These are phyloP conservation scores for Hymenoscyphus salicellus DNA, from an alignment of 2,329 filamentous ascomycete species.

Conservation along the genomic window DNA sequence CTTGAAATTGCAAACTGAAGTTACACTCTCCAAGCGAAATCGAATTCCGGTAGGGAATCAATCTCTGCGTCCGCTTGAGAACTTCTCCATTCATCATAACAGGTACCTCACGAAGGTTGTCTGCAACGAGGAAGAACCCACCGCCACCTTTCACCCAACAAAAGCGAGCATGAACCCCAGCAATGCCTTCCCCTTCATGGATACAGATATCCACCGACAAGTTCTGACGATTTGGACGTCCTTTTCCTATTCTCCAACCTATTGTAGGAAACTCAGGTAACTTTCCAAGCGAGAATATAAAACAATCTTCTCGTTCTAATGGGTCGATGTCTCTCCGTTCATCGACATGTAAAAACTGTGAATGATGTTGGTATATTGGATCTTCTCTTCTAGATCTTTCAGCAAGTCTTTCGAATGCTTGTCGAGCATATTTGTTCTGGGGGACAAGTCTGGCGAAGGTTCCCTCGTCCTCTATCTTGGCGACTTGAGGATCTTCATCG, in stretches of 20 bases:
- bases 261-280: constrained; percentile 19
- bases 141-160: constrained; percentile 25
- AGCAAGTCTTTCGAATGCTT: constrained; percentile 16
- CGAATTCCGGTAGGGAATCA: constrained; percentile 23
- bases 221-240: constrained; percentile 18
- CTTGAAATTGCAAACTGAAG: constrained; percentile 22
- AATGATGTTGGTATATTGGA: constrained; percentile 10
- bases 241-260: constrained; percentile 26
- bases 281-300: constrained; percentile 17
- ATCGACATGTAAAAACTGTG: constrained; percentile 18
- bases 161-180: constrained; percentile 23
- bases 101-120: constrained; percentile 16
- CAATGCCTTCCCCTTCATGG: constrained; percentile 20
- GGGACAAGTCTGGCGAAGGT: constrained; percentile 20
- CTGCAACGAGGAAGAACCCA: constrained; percentile 25
- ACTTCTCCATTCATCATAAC: constrained; percentile 25
- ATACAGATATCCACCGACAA: constrained; percentile 23
- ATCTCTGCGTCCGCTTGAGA: constrained; percentile 18
- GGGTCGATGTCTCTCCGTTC: constrained; percentile 7
- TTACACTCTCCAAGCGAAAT: constrained; percentile 24
- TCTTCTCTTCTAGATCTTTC: not conserved
- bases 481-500: not conserved
- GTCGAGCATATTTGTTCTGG: constrained; percentile 15
- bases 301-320: constrained; percentile 15
- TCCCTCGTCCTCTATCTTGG: constrained; percentile 10